Base-by-base conservation (phyloP, 1,284 basidiomycete species). In the Cystobasidium sp. region DNA sequence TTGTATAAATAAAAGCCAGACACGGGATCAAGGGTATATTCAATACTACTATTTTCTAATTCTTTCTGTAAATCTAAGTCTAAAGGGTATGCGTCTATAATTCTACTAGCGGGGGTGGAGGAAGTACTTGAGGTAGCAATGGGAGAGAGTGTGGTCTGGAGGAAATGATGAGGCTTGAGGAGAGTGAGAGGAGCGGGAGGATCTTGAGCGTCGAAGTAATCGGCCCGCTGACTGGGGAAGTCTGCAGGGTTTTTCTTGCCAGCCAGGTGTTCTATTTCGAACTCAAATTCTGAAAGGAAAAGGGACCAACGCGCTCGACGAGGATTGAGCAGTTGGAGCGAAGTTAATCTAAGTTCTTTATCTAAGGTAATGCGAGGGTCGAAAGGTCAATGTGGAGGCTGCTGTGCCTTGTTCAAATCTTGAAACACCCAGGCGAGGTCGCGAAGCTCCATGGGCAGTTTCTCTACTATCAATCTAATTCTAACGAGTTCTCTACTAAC, bases 361-460 rank as follows among this genome's bases (percentile, higher is more conserved):
- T 76, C 75, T 8, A 76, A 77, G 12, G 59, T 47, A 44, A 39
- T 53, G 24, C n/a, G 51, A 49, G 2, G 5, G 10, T 37, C 7
- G 8, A n/a, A 8, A 37, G 44, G 5, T 10, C 10, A 31, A 9
- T 8, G 8, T 6, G 9, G 18, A 24, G 53, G 20, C 18, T 31
- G 22, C 10, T 20, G 12, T 31, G 14, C 53, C 53, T n/a, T n/a
- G n/a, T n/a, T n/a, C n/a, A n/a, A 55, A 24, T 10, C 3, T 16
- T 31, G 8, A 6, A 55, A 10, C 10, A 31, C 14, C 8, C 6
- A 22, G 53, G 37, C 53, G 53, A 55, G 24, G 37, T 20, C 53
- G 3, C 24, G 20, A 24, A 55, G 53, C 22, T 55, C 84, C 84
- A 64, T 81, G 76, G n/a, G n/a, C n/a, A n/a, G n/a, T n/a, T n/a